Evolutionary conservation across 345 rosid genomes (phyloP).

Genomic region (Alliaria petiolata): DNA sequence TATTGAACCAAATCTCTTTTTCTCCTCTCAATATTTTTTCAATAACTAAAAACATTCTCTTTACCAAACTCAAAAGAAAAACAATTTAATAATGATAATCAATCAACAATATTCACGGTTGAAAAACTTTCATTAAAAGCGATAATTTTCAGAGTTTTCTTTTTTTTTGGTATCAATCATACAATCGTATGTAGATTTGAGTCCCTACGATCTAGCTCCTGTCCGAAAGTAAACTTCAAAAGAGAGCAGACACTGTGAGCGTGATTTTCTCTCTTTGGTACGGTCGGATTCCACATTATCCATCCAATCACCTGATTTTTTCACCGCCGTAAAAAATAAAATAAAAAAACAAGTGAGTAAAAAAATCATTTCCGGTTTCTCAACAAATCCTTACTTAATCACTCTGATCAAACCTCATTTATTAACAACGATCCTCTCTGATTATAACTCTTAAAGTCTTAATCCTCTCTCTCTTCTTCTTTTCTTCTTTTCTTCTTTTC

Average conservation of each 20-base stretch:
- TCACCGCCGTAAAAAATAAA: not conserved
- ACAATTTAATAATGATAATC: not conserved
- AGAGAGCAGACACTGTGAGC: not conserved
- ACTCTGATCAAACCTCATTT: slow-evolving; percentile 9
- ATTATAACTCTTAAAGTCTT: not conserved
- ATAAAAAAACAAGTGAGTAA: not conserved
- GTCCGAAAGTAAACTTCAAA: not conserved
- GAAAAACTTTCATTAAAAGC: not conserved
- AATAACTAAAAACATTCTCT: no score
- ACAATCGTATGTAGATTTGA: not conserved
- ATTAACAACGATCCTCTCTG: slow-evolving; percentile 16
- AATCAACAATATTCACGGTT: not conserved
- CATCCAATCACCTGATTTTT: not conserved
- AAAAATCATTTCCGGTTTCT: not conserved
- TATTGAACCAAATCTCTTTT: no score
- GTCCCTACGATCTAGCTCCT: not conserved
- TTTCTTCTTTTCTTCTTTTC: not conserved
- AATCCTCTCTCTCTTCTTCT: no score
- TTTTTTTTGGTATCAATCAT: not conserved
- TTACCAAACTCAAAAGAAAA: no score
- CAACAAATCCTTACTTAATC: slow-evolving; percentile 28
- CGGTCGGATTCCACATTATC: not conserved
- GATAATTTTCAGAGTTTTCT: not conserved
- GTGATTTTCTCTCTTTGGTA: not conserved
- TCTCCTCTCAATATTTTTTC: no score